Evolutionary conservation across 2,329 filamentous ascomycete genomes (phyloP), one percentile per base, ranked within the genome.

Genomic region (Xylariaceae sp.): DNA sequence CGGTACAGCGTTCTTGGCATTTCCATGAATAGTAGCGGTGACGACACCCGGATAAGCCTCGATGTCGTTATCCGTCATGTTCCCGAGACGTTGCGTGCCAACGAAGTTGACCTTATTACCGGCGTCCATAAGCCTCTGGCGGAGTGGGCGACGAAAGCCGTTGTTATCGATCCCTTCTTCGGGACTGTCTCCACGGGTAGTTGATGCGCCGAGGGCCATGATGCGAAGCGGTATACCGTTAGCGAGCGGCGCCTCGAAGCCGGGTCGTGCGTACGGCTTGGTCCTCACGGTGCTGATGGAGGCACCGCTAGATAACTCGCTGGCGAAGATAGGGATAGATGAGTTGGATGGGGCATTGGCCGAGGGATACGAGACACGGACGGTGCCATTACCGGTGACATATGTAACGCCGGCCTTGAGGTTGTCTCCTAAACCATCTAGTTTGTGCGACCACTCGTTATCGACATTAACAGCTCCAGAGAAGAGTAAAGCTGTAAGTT

Each of bases 51-150:
- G 68, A 45, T 71, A 73, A 7, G 70, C 71, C 45, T 73, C 69
- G 46, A 72, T 67, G 19, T 71, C 67, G 56, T 73, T 71, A 48
- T 73, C 69, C 16, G 63, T 67, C 71, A 74, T 73, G 50, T 70
- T 70, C 43, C 72, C 72, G 14, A 68, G 61, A 4, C 67, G 64
- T 40, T 69, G 64, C 2, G 70, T 70, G 23, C 72, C 72, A 20
- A 74, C 70, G 53, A 69, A 73, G 56, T 71, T 71, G 47, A 71
- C 70, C 40, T 68, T 66, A 44, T 71, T 67, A 26, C 70, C 70
- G 48, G 69, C 65, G 40, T 59, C 43, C 5, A 57, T 68, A 32
- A 77, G 65, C 52, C 66, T 69, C 49, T 75, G 66, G 7, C 73
- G 69, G 2, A 77, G 63, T 23, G 64, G 64, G n/a, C 70, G 67